phyloP scores from a whole-genome alignment of 2,329 filamentous ascomycete genomes.

The Plenodomus lindquistii region DNA sequence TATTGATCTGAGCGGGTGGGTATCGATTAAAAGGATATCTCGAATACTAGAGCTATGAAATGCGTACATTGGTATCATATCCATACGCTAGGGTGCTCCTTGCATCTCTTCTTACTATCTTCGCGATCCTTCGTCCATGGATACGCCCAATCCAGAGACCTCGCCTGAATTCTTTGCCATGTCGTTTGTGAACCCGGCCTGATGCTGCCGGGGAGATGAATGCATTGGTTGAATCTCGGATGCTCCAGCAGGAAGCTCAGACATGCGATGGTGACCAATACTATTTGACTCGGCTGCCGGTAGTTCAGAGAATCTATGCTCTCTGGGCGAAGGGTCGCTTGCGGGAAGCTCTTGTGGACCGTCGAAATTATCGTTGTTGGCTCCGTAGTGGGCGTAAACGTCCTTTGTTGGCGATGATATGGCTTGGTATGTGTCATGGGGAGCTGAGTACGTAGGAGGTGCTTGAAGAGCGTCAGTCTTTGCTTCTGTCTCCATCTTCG shows the following conservation, averaged over 20 bases:
- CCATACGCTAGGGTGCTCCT: background rate
- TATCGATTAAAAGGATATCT: too few relatives aligned
- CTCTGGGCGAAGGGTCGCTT: conserved; percentile 6
- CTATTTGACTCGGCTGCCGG: conserved; percentile 17
- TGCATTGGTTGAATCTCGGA: conserved; percentile 25
- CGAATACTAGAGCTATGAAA: too few relatives aligned
- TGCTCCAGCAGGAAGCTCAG: conserved; percentile 23
- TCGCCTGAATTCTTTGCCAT: conserved; percentile 10
- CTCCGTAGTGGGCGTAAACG: conserved; percentile 22
- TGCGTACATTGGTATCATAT: background rate
- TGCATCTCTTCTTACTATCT: background rate
- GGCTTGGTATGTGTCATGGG: conserved; percentile 18
- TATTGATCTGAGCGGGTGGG: too few relatives aligned
- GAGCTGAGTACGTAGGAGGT: conserved; percentile 30
- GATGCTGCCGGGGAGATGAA: conserved; percentile 18
- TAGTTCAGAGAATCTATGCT: conserved; percentile 26
- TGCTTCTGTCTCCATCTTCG: background rate
- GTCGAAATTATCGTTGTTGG: conserved; percentile 9
- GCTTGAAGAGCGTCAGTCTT: conserved; percentile 19
- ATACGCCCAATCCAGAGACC: conserved; percentile 13
- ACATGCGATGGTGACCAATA: conserved; percentile 14
- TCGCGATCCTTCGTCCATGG: conserved; percentile 5
- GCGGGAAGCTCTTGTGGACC: conserved; percentile 25
- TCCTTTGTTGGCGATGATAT: conserved; percentile 11
- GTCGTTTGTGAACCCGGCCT: conserved; percentile 15